A percentile compares a stretch with the other conserved stretches of the same genome.
Conservation (phyloP, 2,329 filamentous ascomycete species). For the Ophiostoma piceae region DNA sequence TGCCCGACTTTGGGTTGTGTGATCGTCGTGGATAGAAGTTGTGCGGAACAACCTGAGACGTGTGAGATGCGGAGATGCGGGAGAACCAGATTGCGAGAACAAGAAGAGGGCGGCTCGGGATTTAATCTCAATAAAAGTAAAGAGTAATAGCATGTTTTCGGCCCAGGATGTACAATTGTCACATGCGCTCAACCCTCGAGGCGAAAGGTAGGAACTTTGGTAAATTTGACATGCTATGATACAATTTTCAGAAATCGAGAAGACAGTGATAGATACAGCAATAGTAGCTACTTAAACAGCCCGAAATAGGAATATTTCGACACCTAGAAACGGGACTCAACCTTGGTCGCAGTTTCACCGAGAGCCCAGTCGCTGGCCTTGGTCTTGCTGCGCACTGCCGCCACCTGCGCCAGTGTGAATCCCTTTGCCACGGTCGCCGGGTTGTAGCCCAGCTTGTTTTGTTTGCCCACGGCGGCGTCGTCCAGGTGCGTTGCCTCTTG, state of each 20-base stretch:
- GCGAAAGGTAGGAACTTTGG: not conserved
- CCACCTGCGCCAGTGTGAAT: conserved; percentile 72
- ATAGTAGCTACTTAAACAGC: not conserved
- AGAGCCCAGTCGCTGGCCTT: conserved; percentile 67
- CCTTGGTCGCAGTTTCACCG: conserved; percentile 67
- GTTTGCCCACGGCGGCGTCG: conserved; percentile 58
- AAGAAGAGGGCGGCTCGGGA: not conserved
- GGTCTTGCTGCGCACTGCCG: conserved; percentile 63
- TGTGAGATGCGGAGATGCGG: not conserved
- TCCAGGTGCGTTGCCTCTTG: conserved; percentile 55
- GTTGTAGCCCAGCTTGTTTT: conserved; percentile 77
- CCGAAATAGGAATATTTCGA: not conserved
- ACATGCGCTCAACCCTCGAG: not conserved
- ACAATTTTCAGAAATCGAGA: not conserved
- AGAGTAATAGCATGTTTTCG: not conserved
- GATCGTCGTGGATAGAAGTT: conserved; percentile 27
- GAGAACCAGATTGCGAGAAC: conserved; percentile 11
- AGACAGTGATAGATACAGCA: not conserved
- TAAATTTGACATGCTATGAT: not conserved
- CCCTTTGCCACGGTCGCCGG: conserved; percentile 85
- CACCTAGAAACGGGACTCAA: conserved; percentile 45
- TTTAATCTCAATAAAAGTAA: not conserved
- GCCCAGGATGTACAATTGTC: not conserved
- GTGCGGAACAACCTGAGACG: conserved; percentile 30
- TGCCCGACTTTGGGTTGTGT: not conserved